Evolutionary conservation across 1,284 basidiomycete genomes (phyloP), one percentile per base, ranked within the genome.

Genomic region (Ustilago crameri): DNA sequence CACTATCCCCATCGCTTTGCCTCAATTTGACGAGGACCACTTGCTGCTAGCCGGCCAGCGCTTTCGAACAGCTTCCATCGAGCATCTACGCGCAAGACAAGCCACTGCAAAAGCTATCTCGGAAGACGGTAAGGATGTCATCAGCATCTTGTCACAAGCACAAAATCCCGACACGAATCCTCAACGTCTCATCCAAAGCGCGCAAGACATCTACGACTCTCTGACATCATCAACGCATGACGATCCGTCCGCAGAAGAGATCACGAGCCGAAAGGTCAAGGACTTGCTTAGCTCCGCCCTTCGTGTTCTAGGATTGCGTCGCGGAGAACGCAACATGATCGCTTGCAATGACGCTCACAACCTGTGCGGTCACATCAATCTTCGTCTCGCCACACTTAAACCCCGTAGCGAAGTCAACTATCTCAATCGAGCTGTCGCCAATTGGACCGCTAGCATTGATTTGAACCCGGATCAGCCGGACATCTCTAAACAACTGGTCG

Each of bases 131-230:
- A 17, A 60, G 34, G 23, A 45, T 20, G 53, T 52, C 15, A 37
- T 15, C 8, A n/a, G 12, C 35, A 14, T 59, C 27, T 32, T 63
- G 17, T 58, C 60, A 12, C 37, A 69, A 18, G 67, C 67, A 0
- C 20, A 45, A 41, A 70, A 70, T 42, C 53, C 44, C n/a, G 68
- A 65, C 23, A 53, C 68, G 9, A 51, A 65, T 24, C 68, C 68
- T 0, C 50, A 51, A 22, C 47, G 37, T 32, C 24, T 51, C 34
- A 27, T 47, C 23, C 15, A 44, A 18, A 23, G 35, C 50, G 57
- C 57, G n/a, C 24, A 26, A 24, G 32, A 58, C 24, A 48, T 37
- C 20, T 40, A 23, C 30, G 27, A 41, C 14, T 40, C 49, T 9
- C 20, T 22, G 12, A 10, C 17, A 22, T 42, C 41, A 12, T 12